Conservation (phyloP, 208 protist species). For the Giardia duodenalis region DNA sequence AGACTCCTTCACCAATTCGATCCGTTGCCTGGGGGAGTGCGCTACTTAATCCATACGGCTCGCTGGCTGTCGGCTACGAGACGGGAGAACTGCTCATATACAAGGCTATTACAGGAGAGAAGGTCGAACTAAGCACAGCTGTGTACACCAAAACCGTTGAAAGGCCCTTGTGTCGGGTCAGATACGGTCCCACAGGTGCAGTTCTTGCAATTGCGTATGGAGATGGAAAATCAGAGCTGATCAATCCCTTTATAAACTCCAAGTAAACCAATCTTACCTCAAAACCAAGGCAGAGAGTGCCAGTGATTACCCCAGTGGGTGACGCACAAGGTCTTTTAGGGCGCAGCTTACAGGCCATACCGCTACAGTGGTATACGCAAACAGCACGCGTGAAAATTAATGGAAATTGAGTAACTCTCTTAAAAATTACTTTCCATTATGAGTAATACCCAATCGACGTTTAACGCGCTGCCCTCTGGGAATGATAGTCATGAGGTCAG, state of each 20-base stretch:
- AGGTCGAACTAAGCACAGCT: background rate
- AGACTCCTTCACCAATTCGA: background rate
- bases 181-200: background rate
- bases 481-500: too few relatives aligned
- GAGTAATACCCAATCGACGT: too few relatives aligned
- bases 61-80: background rate
- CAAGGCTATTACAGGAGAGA: background rate
- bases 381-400: too few relatives aligned
- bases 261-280: too few relatives aligned
- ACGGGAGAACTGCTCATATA: background rate
- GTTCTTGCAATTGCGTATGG: background rate
- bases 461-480: too few relatives aligned
- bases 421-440: too few relatives aligned
- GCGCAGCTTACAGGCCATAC: too few relatives aligned
- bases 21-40: background rate
- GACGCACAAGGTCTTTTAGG: too few relatives aligned
- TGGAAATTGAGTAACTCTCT: too few relatives aligned
- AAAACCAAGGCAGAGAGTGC: too few relatives aligned
- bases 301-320: too few relatives aligned
- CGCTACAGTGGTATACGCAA: too few relatives aligned
- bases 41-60: background rate
- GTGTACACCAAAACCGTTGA: background rate
- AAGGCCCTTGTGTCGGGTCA: background rate
- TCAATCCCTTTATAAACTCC: background rate
- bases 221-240: background rate